These are phyloP conservation scores for Paramyrothecium roridum DNA, from an alignment of 2,329 filamentous ascomycete species.

Conservation along the genomic window DNA sequence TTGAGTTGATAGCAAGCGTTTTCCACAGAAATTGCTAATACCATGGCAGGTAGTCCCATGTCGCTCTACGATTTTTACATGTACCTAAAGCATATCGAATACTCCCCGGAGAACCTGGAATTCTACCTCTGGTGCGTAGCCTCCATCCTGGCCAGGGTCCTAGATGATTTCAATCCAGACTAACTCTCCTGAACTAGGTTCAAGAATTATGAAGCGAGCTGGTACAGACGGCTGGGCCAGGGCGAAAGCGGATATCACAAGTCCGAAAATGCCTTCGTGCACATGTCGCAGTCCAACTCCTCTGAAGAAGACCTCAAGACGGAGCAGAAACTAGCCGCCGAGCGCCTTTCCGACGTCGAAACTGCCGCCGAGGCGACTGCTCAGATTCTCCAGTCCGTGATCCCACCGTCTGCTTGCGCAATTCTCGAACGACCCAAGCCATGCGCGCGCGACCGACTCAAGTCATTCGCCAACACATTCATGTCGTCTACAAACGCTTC, in stretches of 20 bases:
- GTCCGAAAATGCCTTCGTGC: not conserved
- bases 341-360: not conserved
- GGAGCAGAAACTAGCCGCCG: not conserved
- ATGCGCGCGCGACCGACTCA: not conserved
- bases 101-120: slow-evolving; percentile 45
- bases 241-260: not conserved
- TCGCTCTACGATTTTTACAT: slow-evolving; percentile 48
- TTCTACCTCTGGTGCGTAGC: slow-evolving; percentile 44
- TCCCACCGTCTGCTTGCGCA: not conserved
- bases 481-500: not conserved
- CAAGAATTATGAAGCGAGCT: slow-evolving; percentile 36
- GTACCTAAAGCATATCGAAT: slow-evolving; percentile 48
- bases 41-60: slow-evolving; percentile 38
- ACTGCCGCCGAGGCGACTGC: not conserved
- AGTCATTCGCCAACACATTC: not conserved
- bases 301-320: not conserved
- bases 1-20: not conserved
- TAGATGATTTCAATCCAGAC: not conserved
- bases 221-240: not conserved
- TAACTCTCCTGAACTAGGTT: slow-evolving; percentile 25
- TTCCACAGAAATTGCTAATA: not conserved
- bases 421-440: not conserved
- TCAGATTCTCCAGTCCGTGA: not conserved
- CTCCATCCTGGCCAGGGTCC: no score
- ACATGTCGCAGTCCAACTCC: not conserved